Evolutionary conservation across 192 early-diverging fungal species (phyloP), one percentile per base, ranked within the genome.

Genomic region (Powellomyces hirtus): DNA sequence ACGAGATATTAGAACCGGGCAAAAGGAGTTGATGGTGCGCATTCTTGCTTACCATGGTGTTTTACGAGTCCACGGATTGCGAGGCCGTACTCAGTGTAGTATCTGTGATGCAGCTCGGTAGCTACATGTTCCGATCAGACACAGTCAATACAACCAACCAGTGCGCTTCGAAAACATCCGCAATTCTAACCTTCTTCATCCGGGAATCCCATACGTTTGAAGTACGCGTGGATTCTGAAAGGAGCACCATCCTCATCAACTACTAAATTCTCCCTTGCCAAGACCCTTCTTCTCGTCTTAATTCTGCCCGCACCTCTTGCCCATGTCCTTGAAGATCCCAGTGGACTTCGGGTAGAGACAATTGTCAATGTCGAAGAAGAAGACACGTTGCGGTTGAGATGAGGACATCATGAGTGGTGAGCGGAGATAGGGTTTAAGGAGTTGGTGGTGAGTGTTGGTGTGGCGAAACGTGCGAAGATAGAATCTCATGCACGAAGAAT

Each of bases 311-410:
- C 46, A 73, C 68, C 61, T 33, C 36, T 59, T 75, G 11, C 67
- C 57, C 75, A 79, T 72, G 14, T 64, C 70, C 8, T 20, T 4
- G 20, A 35, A 58, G 24, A 72, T 72, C 4, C 70, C 70, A n/a
- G 33, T 37, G 20, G 27, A 49, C 31, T 42, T 61, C 6, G 18
- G 56, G 56, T 91, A 91, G 8, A 90, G 81, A 61, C 88, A 90
- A 72, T 93, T 91, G 74, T 93, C 91, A 38, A 90, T 89, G 62
- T 93, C 91, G 65, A 91, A 90, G 76, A 90, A 91, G 58, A 91
- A 88, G 42, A 91, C 79, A 16, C 57, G 53, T 42, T n/a, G n/a
- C n/a, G n/a, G n/a, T n/a, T n/a, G n/a, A n/a, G n/a, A n/a, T n/a
- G n/a, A n/a, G n/a, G n/a, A n/a, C n/a, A n/a, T n/a, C n/a, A n/a